These are phyloP conservation scores for Gossypium sturtianum DNA, from an alignment of 345 rosid genomes.

Conservation along the genomic window DNA sequence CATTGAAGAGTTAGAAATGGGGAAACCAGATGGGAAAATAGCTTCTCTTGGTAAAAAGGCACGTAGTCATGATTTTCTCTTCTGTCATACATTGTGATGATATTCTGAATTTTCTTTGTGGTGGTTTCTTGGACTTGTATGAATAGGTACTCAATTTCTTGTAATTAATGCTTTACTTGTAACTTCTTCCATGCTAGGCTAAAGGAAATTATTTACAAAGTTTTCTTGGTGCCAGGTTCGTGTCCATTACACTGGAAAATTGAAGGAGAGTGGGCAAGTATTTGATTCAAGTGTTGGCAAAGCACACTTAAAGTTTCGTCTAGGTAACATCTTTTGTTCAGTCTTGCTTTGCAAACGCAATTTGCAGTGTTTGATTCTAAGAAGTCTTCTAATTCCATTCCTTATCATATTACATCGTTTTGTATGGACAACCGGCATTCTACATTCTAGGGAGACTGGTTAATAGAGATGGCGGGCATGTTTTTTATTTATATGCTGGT, in stretches of 20 bases:
- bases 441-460: neutral
- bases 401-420: neutral
- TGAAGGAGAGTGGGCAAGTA: slow-evolving; percentile 40
- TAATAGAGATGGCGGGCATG: neutral
- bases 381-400: neutral
- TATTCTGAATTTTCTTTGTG: neutral
- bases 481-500: neutral
- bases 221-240: slow-evolving; percentile 37
- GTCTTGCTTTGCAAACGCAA: neutral
- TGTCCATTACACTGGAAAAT: slow-evolving; percentile 39
- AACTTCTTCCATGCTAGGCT: neutral
- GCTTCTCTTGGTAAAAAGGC: slow-evolving; percentile 53
- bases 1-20: slow-evolving; percentile 41
- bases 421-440: neutral
- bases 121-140: neutral
- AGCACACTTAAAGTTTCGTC: slow-evolving; percentile 34
- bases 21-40: slow-evolving; percentile 34
- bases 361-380: neutral
- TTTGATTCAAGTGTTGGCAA: slow-evolving; percentile 42
- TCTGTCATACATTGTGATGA: neutral
- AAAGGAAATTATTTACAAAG: neutral
- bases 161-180: neutral
- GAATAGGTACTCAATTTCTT: neutral
- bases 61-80: neutral
- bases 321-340: slow-evolving; percentile 35